Conservation (phyloP, 345 rosid genomes). For the Limnanthes douglasii region DNA sequence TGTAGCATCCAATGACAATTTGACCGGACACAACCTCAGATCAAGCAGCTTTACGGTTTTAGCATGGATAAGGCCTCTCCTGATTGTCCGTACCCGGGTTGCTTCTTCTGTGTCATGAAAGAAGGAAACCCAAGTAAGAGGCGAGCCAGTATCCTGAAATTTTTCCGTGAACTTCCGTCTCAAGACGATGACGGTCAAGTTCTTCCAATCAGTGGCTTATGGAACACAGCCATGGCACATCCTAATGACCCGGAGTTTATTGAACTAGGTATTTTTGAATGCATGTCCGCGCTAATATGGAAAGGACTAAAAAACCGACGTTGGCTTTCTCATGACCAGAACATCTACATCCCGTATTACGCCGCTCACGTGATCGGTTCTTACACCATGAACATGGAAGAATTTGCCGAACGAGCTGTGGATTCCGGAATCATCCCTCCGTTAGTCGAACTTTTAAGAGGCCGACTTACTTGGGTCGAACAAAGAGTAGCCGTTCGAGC, state of each 20-base stretch:
- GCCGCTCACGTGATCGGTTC: constrained; percentile 98
- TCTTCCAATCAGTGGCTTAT: constrained; percentile 94
- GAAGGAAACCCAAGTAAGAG: constrained; percentile 98
- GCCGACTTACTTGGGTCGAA: constrained; percentile 97
- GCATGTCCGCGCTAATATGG: constrained; percentile 93
- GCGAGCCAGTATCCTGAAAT: constrained; percentile 76
- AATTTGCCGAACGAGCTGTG: constrained; percentile 73
- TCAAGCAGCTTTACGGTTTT: neutral
- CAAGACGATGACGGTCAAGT: constrained; percentile 97
- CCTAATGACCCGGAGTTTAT: constrained; percentile 97
- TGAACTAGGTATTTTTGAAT: constrained; percentile 89
- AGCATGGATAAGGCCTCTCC: constrained; percentile 69
- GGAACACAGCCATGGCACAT: constrained; percentile 99
- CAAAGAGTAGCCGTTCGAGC: constrained; percentile 98
- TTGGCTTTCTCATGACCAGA: constrained; percentile 96
- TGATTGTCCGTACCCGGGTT: constrained; percentile 98
- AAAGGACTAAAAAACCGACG: constrained; percentile 91
- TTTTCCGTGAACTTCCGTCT: constrained; percentile 88
- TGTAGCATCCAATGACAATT: too few relatives aligned
- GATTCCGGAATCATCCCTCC: constrained; percentile 87
- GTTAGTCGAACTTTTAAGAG: constrained; percentile 80
- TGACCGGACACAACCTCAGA: too few relatives aligned
- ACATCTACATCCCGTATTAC: constrained; percentile 93
- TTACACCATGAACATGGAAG: constrained; percentile 99
- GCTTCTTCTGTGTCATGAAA: constrained; percentile 98